Evolutionary conservation across 2,329 filamentous ascomycete genomes (phyloP).

Genomic region (Aspergillus uvarum): DNA sequence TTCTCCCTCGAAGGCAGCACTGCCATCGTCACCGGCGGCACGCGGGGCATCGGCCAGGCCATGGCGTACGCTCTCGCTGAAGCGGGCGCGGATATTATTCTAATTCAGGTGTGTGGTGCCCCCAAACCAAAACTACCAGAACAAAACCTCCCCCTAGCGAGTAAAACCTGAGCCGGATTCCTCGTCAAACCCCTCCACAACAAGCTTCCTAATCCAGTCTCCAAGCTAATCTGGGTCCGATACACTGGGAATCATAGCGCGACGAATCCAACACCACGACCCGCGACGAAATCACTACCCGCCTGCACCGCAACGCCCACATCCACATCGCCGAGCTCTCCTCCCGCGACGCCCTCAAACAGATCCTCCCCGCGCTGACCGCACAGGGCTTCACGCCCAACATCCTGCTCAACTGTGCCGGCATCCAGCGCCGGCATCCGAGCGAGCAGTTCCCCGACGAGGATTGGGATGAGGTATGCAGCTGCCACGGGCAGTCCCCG

Average conservation of each 20-base stretch:
- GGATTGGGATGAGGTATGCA: conserved; percentile 70
- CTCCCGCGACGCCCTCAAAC: conserved; percentile 41
- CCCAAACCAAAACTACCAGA: no score
- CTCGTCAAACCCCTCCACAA: no score
- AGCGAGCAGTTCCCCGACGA: conserved; percentile 71
- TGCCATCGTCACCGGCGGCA: conserved; percentile 49
- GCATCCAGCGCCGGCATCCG: conserved; percentile 77
- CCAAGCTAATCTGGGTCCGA: no score
- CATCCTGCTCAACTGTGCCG: conserved; percentile 82
- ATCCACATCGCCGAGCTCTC: conserved; percentile 48
- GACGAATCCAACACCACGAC: conserved; percentile 51
- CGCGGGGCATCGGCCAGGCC: conserved; percentile 48
- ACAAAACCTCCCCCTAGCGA: no score
- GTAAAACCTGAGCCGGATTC: no score
- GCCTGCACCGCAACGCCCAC: conserved; percentile 40
- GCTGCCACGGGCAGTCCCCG: no score
- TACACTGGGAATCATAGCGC: no score
- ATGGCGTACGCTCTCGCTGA: conserved; percentile 50
- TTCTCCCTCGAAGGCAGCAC: conserved; percentile 45
- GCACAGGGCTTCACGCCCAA: conserved; percentile 59
- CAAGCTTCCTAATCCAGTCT: no score
- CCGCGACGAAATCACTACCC: conserved; percentile 42
- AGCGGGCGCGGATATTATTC: conserved; percentile 48
- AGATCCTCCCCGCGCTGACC: conserved; percentile 41
- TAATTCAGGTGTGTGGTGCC: conserved; percentile 37